Evolutionary conservation across 805 yeast genomes (phyloP).

Genomic region (Hanseniaspora lachancei): DNA sequence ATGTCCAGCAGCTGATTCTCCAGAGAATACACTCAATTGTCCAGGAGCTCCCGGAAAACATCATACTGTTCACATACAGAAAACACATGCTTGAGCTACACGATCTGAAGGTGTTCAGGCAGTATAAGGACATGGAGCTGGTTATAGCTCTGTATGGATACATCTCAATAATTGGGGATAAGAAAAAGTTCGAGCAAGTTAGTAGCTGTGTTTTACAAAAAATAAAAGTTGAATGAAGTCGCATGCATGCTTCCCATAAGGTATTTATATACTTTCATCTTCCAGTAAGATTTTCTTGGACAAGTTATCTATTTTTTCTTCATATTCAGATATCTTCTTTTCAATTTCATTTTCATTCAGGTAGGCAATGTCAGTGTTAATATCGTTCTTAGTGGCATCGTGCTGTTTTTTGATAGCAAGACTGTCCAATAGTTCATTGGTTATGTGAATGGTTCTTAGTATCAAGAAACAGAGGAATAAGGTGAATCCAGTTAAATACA

Average conservation of each 20-base stretch:
- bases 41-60: not conserved
- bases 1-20: not conserved
- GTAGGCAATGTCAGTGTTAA: slow-evolving; percentile 8
- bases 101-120: not conserved
- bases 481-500: slow-evolving; percentile 91
- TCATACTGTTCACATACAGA: not conserved
- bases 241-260: too few relatives aligned
- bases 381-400: not conserved
- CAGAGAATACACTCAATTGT: not conserved
- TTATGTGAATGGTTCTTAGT: slow-evolving; percentile 70
- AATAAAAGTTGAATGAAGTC: not conserved
- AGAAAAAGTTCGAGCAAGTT: not conserved
- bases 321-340: slow-evolving; percentile 42
- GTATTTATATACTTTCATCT: slow-evolving; percentile 8
- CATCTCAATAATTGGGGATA: not conserved
- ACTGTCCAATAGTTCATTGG: slow-evolving; percentile 48
- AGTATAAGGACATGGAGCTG: slow-evolving; percentile 1
- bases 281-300: slow-evolving; percentile 6
- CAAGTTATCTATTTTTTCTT: slow-evolving; percentile 50
- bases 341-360: slow-evolving; percentile 33
- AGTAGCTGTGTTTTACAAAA: not conserved
- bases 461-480: slow-evolving; percentile 76
- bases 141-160: slow-evolving; percentile 4
- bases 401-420: slow-evolving; percentile 47
- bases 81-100: not conserved